phyloP scores from a whole-genome alignment of 495 filamentous ascomycete genomes.

The Clohesyomyces aquaticus region DNA sequence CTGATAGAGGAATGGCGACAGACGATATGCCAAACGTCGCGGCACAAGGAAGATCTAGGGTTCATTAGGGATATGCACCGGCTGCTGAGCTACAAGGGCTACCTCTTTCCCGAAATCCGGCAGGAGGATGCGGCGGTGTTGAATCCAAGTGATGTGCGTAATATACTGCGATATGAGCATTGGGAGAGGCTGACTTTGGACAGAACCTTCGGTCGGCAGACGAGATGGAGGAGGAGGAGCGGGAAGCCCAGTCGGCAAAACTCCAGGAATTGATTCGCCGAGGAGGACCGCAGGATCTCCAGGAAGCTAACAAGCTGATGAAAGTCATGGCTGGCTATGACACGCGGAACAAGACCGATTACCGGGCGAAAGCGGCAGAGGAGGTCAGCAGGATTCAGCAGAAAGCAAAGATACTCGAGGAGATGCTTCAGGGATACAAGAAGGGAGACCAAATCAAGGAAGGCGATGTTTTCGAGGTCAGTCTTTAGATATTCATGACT shows the following conservation, averaged over 20 bases:
- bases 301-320: conserved; percentile 96
- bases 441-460: conserved; percentile 81
- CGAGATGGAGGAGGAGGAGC: conserved; percentile 98
- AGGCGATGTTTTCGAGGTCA: conserved; percentile 90
- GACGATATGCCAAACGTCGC: conserved; percentile 96
- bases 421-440: conserved; percentile 83
- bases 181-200: background rate
- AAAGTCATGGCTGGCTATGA: conserved; percentile 99
- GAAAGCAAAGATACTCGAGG: conserved; percentile 89
- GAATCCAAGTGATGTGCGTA: conserved; percentile 92
- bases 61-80: conserved; percentile 98
- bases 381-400: conserved; percentile 91
- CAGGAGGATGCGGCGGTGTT: conserved; percentile 94
- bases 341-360: conserved; percentile 92
- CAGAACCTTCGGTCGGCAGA: conserved; percentile 95
- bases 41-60: conserved; percentile 95
- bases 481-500: conserved; percentile 14
- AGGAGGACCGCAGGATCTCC: conserved; percentile 86
- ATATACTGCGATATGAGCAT: background rate
- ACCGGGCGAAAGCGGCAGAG: conserved; percentile 94
- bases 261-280: conserved; percentile 94
- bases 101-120: conserved; percentile 88
- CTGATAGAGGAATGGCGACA: conserved; percentile 98
- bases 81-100: conserved; percentile 92
- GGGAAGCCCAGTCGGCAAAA: conserved; percentile 92